Evolutionary conservation across 2,329 filamentous ascomycete genomes (phyloP).

Genomic region (Neofusicoccum kwambonambiense): DNA sequence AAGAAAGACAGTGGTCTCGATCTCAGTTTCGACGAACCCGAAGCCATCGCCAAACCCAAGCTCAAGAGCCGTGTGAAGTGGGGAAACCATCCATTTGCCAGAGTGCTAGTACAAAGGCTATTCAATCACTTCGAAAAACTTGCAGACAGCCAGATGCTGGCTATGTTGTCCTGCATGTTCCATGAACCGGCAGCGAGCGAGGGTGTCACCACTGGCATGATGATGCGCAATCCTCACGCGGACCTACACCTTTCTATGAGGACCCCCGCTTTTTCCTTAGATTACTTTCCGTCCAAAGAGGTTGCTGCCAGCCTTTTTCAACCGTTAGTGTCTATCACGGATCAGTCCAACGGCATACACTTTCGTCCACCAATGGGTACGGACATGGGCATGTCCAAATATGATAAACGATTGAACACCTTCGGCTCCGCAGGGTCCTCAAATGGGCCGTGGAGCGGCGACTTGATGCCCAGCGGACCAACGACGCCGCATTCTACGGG

Average conservation of each 20-base stretch:
- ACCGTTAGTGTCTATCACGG: constrained; percentile 35
- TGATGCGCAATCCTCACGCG: constrained; percentile 25
- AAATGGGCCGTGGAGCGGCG: constrained; percentile 49
- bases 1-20: constrained; percentile 51
- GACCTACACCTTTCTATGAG: constrained; percentile 42
- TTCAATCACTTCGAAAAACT: constrained; percentile 60
- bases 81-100: constrained; percentile 56
- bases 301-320: constrained; percentile 45
- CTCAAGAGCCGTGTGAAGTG: constrained; percentile 52
- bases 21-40: constrained; percentile 46
- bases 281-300: constrained; percentile 46
- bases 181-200: constrained; percentile 47
- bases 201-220: constrained; percentile 39
- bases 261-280: constrained; percentile 46
- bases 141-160: constrained; percentile 65
- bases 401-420: constrained; percentile 27
- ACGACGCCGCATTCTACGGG: constrained; percentile 54
- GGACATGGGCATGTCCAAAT: constrained; percentile 25
- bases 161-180: constrained; percentile 63
- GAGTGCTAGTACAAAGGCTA: constrained; percentile 57
- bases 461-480: constrained; percentile 41
- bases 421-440: constrained; percentile 53
- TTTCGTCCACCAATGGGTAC: constrained; percentile 31
- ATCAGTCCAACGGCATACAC: constrained; percentile 22
- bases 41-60: constrained; percentile 38